Conservation (phyloP, 768 basidiomycete genomes). For the Tylopilus subfusipes region DNA sequence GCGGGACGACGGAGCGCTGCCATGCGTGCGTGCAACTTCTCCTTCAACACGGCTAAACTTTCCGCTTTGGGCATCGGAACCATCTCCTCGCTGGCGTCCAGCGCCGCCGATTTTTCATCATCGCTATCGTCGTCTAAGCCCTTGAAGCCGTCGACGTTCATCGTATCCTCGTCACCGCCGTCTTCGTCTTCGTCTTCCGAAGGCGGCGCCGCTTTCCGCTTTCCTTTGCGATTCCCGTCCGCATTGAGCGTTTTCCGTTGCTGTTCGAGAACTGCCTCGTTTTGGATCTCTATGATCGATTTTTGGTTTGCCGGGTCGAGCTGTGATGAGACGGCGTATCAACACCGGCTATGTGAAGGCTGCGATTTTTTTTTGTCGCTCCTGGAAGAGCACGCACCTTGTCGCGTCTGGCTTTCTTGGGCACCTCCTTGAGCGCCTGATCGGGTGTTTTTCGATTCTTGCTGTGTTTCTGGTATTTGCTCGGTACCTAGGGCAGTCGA, state of each 20-base stretch:
- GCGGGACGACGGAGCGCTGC: constrained; percentile 55
- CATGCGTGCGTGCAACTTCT: constrained; percentile 75
- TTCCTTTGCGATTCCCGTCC: constrained; percentile 38
- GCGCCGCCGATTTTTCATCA: too few species aligned
- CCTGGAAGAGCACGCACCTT: constrained; percentile 62
- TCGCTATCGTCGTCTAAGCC: constrained; percentile 6
- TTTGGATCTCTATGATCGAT: constrained; percentile 68
- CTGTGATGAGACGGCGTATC: constrained; percentile 39
- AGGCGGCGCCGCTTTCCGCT: constrained; percentile 40
- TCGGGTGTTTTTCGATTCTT: constrained; percentile 82
- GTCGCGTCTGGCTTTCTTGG: constrained; percentile 82
- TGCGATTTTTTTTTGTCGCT: too few species aligned
- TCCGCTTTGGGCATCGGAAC: constrained; percentile 65
- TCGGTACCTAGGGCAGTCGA: too few species aligned
- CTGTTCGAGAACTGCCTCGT: constrained; percentile 40
- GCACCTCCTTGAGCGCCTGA: constrained; percentile 83
- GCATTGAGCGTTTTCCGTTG: constrained; percentile 31
- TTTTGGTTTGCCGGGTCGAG: constrained; percentile 92
- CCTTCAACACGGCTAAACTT: constrained; percentile 61
- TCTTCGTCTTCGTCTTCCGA: constrained; percentile 28
- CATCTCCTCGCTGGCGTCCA: constrained; percentile 27
- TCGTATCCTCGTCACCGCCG: constrained; percentile 19
- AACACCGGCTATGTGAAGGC: too few species aligned
- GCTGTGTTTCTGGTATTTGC: too few species aligned
- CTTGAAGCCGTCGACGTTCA: constrained; percentile 35